Percentiles rank a stretch among this genome's conserved stretches.
Evolutionary conservation across 495 filamentous ascomycete genomes (phyloP).

Genomic region (Beverwykella pulmonaria): DNA sequence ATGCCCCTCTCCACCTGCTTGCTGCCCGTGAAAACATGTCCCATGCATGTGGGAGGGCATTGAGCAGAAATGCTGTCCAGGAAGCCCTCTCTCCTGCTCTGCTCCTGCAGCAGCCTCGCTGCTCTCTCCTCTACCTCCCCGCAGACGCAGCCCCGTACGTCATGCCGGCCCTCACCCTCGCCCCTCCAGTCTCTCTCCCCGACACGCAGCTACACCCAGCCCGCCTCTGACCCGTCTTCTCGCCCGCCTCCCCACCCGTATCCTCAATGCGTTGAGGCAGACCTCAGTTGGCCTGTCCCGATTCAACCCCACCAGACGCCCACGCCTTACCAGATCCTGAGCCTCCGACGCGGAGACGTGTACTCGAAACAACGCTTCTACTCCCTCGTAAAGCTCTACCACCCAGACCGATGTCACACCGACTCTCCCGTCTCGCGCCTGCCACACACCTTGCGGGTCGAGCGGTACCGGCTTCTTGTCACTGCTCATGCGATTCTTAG

Average conservation of each 20-base stretch:
- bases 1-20: background rate
- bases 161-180: constrained; percentile 22
- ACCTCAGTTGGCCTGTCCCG: constrained; percentile 31
- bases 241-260: background rate
- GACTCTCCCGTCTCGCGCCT: constrained; percentile 37
- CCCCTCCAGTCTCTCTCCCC: constrained; percentile 2
- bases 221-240: constrained; percentile 9
- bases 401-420: constrained; percentile 69
- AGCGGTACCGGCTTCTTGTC: constrained; percentile 85
- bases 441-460: constrained; percentile 62
- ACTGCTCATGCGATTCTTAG: constrained; percentile 89
- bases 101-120: constrained; percentile 11
- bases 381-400: constrained; percentile 91
- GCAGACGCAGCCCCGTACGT: constrained; percentile 24
- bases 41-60: background rate
- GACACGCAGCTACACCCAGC: constrained; percentile 30
- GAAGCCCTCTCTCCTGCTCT: constrained; percentile 27
- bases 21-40: constrained; percentile 16
- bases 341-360: constrained; percentile 59
- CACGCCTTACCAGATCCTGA: constrained; percentile 93
- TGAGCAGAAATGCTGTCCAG: constrained; percentile 27
- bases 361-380: constrained; percentile 86
- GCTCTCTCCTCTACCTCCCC: constrained; percentile 3
- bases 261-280: constrained; percentile 16
- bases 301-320: constrained; percentile 48